phyloP scores from a whole-genome alignment of 148 eudicot species.

The Arbutus unedo region DNA sequence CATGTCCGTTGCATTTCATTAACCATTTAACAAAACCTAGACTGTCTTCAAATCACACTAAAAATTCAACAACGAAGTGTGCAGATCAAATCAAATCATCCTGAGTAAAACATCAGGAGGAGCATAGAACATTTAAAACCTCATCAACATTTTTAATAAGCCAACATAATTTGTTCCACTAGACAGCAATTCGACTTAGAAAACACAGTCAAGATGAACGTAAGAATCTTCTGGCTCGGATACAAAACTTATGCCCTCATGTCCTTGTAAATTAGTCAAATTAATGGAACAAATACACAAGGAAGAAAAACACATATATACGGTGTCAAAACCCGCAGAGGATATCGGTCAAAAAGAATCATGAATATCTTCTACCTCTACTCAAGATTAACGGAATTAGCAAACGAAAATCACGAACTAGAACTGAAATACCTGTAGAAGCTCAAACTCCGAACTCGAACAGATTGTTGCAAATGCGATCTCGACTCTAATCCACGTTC shows the following conservation, averaged over 20 bases:
- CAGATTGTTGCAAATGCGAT: background rate
- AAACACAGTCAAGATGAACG: background rate
- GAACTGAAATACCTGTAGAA: background rate
- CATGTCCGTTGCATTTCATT: background rate
- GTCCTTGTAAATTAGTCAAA: background rate
- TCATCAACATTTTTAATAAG: background rate
- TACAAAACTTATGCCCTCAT: background rate
- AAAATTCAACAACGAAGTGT: background rate
- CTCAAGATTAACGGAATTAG: background rate
- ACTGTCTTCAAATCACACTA: background rate
- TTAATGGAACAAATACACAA: background rate
- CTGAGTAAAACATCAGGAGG: background rate
- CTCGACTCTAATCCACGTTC: background rate
- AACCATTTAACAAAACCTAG: background rate
- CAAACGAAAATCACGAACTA: background rate
- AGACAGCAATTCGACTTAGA: background rate
- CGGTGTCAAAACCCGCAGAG: background rate
- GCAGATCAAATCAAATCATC: background rate
- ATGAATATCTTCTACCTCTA: background rate
- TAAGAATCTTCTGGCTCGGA: background rate
- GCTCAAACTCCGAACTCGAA: background rate
- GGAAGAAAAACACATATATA: background rate
- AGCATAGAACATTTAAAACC: background rate
- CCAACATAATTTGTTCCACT: background rate
- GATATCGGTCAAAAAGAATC: background rate